These are phyloP conservation scores for Thermochaetoides thermophila DNA, from an alignment of 495 filamentous ascomycete genomes.

Conservation along the genomic window DNA sequence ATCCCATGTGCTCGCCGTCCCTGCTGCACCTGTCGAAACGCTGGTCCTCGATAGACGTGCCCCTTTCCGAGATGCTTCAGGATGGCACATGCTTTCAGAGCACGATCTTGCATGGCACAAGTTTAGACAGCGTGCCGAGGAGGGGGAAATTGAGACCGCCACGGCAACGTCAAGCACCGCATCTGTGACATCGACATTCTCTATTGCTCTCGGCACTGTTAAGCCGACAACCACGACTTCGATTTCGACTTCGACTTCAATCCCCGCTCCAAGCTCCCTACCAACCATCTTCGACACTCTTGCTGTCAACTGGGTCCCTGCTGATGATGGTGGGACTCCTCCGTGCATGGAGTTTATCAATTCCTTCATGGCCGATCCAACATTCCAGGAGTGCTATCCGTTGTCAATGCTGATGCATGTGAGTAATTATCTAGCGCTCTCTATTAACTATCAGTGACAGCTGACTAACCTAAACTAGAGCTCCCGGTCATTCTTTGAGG, in stretches of 20 bases:
- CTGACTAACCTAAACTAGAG: slow-evolving; percentile 28
- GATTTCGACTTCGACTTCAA: slow-evolving; percentile 14
- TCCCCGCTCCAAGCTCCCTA: slow-evolving; percentile 29
- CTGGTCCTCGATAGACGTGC: slow-evolving; percentile 24
- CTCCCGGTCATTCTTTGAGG: slow-evolving; percentile 59
- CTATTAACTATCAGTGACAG: not conserved
- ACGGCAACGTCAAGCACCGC: too few relatives aligned
- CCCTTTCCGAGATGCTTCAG: slow-evolving; percentile 16
- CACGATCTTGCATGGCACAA: slow-evolving; percentile 16
- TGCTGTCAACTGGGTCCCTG: slow-evolving; percentile 49
- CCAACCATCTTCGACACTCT: slow-evolving; percentile 62
- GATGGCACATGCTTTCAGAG: slow-evolving; percentile 26
- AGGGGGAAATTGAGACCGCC: too few relatives aligned
- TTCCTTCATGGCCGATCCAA: slow-evolving; percentile 43
- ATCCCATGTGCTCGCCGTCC: slow-evolving; percentile 14
- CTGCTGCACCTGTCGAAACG: slow-evolving; percentile 17
- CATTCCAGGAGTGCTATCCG: slow-evolving; percentile 55
- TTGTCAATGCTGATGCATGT: slow-evolving; percentile 60
- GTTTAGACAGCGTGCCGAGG: too few relatives aligned
- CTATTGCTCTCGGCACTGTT: too few relatives aligned
- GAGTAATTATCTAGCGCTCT: slow-evolving; percentile 10
- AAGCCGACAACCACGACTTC: slow-evolving; percentile 18
- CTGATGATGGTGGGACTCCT: slow-evolving; percentile 19
- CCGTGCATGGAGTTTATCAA: slow-evolving; percentile 55
- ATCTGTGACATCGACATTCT: too few relatives aligned